Evolutionary conservation across 192 early-diverging fungal species (phyloP), one percentile per base, ranked within the genome.

Genomic region (Lobosporangium transversale): DNA sequence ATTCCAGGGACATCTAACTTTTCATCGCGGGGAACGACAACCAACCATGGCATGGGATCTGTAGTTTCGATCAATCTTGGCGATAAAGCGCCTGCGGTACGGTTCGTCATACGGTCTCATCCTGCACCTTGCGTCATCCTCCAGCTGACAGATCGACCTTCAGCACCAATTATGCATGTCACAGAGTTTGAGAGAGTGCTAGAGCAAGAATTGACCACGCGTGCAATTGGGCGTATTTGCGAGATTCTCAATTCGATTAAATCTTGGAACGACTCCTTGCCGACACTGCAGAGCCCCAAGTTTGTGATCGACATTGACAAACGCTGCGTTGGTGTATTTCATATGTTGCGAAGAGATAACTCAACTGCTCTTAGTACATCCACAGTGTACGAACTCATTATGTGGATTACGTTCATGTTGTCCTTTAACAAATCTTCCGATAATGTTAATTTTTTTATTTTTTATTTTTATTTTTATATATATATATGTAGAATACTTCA

Each of bases 301-400:
- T 76, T 76, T 49, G 58, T 67, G 11, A 62, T 76, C 26, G 73
- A 76, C 30, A 76, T 76, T 47, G 73, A 76, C 7, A 55, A 58
- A n/a, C 73, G 65, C 4, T 76, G 73, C 29, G 64, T 76, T 6
- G 73, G 73, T 20, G 65, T 76, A 20, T 76, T 76, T 30, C 35
- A n/a, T n/a, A n/a, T n/a, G n/a, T n/a, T n/a, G n/a, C n/a, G n/a
- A n/a, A n/a, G n/a, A n/a, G n/a, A n/a, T n/a, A n/a, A n/a, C n/a
- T n/a, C n/a, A n/a, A n/a, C n/a, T n/a, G n/a, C n/a, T n/a, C n/a
- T n/a, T n/a, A n/a, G n/a, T n/a, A n/a, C n/a, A n/a, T n/a, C n/a
- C n/a, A n/a, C n/a, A n/a, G n/a, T n/a, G n/a, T n/a, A n/a, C n/a
- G n/a, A n/a, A n/a, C n/a, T n/a, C n/a, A n/a, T n/a, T n/a, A n/a